phyloP scores from a whole-genome alignment of 1,284 basidiomycete species.

The Veloporphyrellus conicus region DNA sequence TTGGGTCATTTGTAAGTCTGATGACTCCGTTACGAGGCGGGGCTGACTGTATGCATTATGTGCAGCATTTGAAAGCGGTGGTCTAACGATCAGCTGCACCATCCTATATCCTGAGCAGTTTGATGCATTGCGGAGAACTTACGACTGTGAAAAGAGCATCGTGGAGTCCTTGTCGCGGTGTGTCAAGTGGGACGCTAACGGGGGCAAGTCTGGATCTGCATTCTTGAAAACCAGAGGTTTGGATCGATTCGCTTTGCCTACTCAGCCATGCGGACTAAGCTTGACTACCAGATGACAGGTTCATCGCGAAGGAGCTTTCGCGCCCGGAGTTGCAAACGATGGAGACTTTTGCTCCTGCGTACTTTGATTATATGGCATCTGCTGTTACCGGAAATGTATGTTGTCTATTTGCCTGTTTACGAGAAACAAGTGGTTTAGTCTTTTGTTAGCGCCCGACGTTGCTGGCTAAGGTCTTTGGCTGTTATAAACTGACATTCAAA shows the following conservation, averaged over 20 bases:
- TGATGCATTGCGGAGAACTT: conserved; percentile 86
- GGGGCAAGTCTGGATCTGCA: conserved; percentile 95
- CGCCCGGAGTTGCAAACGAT: conserved; percentile 90
- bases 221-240: conserved; percentile 92
- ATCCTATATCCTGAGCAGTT: conserved; percentile 98
- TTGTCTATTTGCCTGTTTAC: conserved; percentile 5
- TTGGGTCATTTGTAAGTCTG: conserved; percentile 68
- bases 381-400: conserved; percentile 74
- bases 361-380: conserved; percentile 95
- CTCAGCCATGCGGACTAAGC: conserved; percentile 1
- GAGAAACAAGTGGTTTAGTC: conserved; percentile 2
- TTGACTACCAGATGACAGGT: conserved; percentile 76
- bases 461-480: conserved; percentile 95
- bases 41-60: conserved; percentile 39
- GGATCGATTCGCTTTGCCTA: neutral
- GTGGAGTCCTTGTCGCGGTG: conserved; percentile 92
- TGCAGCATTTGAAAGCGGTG: conserved; percentile 86
- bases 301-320: conserved; percentile 97
- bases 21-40: neutral
- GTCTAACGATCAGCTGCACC: conserved; percentile 92
- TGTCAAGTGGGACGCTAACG: conserved; percentile 93
- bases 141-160: conserved; percentile 91
- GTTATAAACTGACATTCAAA: conserved; percentile 91
- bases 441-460: conserved; percentile 79
- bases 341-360: conserved; percentile 95